Conservation (phyloP, 345 rosid species). For the Eucalyptus paniculata region DNA sequence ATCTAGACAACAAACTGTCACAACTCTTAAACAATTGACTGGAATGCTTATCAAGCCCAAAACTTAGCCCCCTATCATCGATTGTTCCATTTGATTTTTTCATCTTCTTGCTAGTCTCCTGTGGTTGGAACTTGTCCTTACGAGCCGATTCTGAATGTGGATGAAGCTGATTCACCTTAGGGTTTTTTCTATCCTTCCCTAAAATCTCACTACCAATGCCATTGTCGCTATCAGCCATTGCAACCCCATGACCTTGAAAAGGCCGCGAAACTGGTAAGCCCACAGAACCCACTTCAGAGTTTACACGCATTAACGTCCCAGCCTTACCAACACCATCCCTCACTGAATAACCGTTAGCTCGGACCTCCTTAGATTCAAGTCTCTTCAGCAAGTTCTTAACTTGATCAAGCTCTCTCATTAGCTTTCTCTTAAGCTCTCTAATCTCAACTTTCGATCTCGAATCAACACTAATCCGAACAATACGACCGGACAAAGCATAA, state of each 20-base stretch:
- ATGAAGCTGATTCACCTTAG: slow-evolving; percentile 9
- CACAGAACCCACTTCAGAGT: slow-evolving; percentile 42
- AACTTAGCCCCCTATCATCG: neutral
- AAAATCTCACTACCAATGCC: slow-evolving; percentile 1
- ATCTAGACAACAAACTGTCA: slow-evolving; percentile 38
- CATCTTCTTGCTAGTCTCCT: slow-evolving; percentile 28
- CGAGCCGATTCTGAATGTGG: slow-evolving; percentile 6
- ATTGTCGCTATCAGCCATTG: slow-evolving; percentile 8
- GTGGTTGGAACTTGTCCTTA: slow-evolving; percentile 8
- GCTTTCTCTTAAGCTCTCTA: slow-evolving; percentile 33
- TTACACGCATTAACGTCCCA: slow-evolving; percentile 18
- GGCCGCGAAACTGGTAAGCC: slow-evolving; percentile 8
- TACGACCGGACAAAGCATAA: slow-evolving; percentile 16
- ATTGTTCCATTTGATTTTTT: slow-evolving; percentile 22
- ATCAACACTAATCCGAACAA: slow-evolving; percentile 28
- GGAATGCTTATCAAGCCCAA: slow-evolving; percentile 18
- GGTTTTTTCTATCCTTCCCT: slow-evolving; percentile 15
- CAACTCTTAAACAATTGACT: slow-evolving; percentile 42
- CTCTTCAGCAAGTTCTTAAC: slow-evolving; percentile 27
- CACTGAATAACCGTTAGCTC: neutral
- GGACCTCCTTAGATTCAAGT: slow-evolving; percentile 22
- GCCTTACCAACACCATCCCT: slow-evolving; percentile 2
- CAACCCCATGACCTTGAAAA: slow-evolving; percentile 3
- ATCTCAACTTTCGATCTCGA: slow-evolving; percentile 14
- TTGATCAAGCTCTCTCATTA: slow-evolving; percentile 44